phyloP scores from a whole-genome alignment of 2,329 filamentous ascomycete genomes.

The Pseudodiploospora longispora region DNA sequence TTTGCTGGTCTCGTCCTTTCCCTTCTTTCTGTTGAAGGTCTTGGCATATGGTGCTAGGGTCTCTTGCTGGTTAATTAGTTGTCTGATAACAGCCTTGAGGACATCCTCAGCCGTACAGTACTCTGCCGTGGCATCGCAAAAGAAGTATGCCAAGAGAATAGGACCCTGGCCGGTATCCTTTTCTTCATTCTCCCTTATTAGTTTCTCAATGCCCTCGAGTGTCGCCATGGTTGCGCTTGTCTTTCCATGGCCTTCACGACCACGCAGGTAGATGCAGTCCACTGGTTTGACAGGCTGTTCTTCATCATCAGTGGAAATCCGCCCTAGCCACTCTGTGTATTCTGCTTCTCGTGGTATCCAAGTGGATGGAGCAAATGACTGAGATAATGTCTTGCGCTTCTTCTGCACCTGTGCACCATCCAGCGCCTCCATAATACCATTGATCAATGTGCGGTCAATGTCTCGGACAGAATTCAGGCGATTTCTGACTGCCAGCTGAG shows the following conservation, averaged over 20 bases:
- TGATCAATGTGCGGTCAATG: conserved; percentile 25
- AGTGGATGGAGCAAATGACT: conserved; percentile 25
- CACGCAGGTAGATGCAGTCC: conserved; percentile 32
- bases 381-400: conserved; percentile 23
- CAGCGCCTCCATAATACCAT: conserved; percentile 22
- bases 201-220: conserved; percentile 26
- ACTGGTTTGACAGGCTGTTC: conserved; percentile 6
- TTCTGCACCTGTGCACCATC: conserved; percentile 25
- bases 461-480: conserved; percentile 28
- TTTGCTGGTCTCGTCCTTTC: conserved; percentile 12
- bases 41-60: conserved; percentile 28
- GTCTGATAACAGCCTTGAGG: conserved; percentile 31
- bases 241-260: conserved; percentile 34
- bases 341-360: conserved; percentile 30
- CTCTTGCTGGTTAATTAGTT: conserved; percentile 28
- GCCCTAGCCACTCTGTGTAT: conserved; percentile 27
- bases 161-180: conserved; percentile 16
- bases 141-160: conserved; percentile 31
- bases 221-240: conserved; percentile 32
- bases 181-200: conserved; percentile 10
- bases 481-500: conserved; percentile 26
- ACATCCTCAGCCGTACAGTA: conserved; percentile 32
- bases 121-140: conserved; percentile 30
- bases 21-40: conserved; percentile 22
- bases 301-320: conserved; percentile 6